Evolutionary conservation across 1,284 basidiomycete species (phyloP).

Genomic region (Chondrostereum purpureum): DNA sequence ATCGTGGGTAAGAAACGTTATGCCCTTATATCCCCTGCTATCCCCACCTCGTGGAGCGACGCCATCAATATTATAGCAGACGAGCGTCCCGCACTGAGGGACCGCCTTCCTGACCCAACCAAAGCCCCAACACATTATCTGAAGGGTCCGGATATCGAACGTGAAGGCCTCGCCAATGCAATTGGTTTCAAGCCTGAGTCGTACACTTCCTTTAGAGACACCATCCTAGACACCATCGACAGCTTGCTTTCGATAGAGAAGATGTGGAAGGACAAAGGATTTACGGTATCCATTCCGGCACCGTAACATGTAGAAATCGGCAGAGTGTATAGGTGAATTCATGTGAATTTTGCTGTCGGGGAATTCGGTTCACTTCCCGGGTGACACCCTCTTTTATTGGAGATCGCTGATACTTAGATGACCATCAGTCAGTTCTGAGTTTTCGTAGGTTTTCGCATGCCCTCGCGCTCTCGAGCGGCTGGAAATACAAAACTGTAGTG

Average conservation of each 20-base stretch:
- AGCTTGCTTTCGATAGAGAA: neutral
- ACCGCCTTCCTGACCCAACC: constrained; percentile 11
- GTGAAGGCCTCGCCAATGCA: constrained; percentile 8
- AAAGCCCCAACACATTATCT: constrained; percentile 9
- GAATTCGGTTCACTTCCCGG: too few relatives aligned
- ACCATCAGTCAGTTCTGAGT: too few relatives aligned
- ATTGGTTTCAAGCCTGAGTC: constrained; percentile 11
- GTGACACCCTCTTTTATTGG: too few relatives aligned
- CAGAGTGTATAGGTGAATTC: too few relatives aligned
- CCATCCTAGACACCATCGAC: neutral
- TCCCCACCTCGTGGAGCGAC: constrained; percentile 8
- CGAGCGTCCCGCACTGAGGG: constrained; percentile 13
- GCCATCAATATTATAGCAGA: constrained; percentile 13
- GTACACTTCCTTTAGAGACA: constrained; percentile 8
- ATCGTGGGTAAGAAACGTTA: constrained; percentile 10
- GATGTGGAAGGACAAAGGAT: neutral
- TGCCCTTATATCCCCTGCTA: constrained; percentile 11
- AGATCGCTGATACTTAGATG: too few relatives aligned
- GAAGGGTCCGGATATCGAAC: neutral
- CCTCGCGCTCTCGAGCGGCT: too few relatives aligned
- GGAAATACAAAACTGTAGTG: too few relatives aligned
- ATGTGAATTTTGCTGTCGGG: too few relatives aligned
- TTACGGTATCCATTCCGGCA: too few relatives aligned
- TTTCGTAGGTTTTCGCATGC: too few relatives aligned
- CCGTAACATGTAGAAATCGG: too few relatives aligned